phyloP scores from a whole-genome alignment of 805 yeast species.

The Candida maesae region DNA sequence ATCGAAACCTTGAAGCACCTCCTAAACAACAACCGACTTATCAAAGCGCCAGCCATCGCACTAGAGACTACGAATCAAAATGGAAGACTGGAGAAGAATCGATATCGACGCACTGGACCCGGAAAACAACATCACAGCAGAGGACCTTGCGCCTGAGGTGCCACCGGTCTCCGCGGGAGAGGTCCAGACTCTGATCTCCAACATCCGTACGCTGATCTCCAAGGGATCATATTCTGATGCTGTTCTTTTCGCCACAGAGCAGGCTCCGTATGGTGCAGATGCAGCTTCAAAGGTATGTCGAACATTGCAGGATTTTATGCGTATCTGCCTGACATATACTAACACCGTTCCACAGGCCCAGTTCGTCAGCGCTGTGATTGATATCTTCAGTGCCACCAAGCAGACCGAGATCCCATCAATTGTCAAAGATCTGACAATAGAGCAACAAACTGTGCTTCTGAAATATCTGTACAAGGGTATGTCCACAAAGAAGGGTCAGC shows the following conservation, averaged over 20 bases:
- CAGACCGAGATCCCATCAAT: conserved; percentile 63
- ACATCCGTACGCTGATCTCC: conserved; percentile 58
- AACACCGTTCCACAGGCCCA: conserved; percentile 30
- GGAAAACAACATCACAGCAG: conserved; percentile 58
- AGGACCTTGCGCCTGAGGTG: conserved; percentile 53
- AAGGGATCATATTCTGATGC: conserved; percentile 74
- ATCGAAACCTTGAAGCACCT: too few species aligned
- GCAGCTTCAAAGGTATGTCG: conserved; percentile 44
- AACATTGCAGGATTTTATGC: too few species aligned
- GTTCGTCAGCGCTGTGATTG: conserved; percentile 58
- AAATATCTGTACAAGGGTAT: conserved; percentile 86
- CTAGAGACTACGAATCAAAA: conserved; percentile 16
- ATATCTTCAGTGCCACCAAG: conserved; percentile 62
- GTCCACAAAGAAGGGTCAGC: conserved; percentile 72
- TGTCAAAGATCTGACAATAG: conserved; percentile 53
- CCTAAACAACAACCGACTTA: neutral
- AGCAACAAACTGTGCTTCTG: conserved; percentile 71
- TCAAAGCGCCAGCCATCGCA: neutral
- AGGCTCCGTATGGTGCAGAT: conserved; percentile 82
- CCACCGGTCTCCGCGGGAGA: conserved; percentile 47
- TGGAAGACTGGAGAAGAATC: conserved; percentile 90
- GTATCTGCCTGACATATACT: too few species aligned
- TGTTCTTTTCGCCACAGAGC: conserved; percentile 54
- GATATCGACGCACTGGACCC: conserved; percentile 91
- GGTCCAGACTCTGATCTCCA: conserved; percentile 49